These are phyloP conservation scores for Cyanidiococcus yangmingshanensis DNA, from an alignment of 23 red algal genomes.

Conservation along the genomic window DNA sequence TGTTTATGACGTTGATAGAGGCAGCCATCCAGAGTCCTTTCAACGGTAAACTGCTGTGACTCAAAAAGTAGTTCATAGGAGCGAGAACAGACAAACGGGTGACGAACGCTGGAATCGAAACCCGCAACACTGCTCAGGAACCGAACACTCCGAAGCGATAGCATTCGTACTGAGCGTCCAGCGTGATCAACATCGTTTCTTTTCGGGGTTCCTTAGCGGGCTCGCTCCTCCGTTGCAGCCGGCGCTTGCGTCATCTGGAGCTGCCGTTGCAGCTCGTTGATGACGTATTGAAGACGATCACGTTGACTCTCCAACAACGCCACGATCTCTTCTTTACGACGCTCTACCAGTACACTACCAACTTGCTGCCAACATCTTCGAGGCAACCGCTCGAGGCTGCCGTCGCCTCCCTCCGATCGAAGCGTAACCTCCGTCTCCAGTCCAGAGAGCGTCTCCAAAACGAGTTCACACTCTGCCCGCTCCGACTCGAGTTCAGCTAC, in stretches of 20 bases:
- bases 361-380: constrained; percentile 15
- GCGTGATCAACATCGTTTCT: too few relatives aligned
- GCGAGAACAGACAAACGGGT: too few relatives aligned
- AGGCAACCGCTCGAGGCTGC: not conserved
- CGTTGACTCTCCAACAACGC: not conserved
- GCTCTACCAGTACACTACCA: not conserved
- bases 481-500: constrained; percentile 2
- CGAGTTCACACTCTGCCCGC: not conserved
- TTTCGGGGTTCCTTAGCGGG: too few relatives aligned
- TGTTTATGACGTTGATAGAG: too few relatives aligned
- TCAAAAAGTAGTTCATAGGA: too few relatives aligned
- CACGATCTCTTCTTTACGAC: not conserved
- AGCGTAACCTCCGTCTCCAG: not conserved
- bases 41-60: too few relatives aligned
- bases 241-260: not conserved
- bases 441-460: not conserved
- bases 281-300: not conserved
- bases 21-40: too few relatives aligned
- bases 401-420: not conserved
- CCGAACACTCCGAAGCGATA: too few relatives aligned
- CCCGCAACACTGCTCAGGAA: too few relatives aligned
- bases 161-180: too few relatives aligned
- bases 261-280: not conserved
- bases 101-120: too few relatives aligned
- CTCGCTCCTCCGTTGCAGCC: not conserved